phyloP scores from a whole-genome alignment of 768 basidiomycete genomes.

The Kwoniella dejecticola region DNA sequence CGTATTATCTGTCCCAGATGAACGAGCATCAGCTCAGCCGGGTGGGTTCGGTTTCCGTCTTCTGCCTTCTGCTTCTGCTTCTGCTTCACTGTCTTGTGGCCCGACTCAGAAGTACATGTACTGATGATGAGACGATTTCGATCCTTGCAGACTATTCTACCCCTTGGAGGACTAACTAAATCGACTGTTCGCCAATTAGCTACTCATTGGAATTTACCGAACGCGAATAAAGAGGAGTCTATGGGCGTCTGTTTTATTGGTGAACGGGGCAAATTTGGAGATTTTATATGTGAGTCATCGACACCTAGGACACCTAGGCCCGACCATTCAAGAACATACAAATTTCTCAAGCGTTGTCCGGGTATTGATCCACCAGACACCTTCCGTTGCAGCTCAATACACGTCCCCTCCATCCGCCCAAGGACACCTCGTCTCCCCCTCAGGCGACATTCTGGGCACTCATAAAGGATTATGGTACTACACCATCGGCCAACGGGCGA shows the following conservation, averaged over 20 bases:
- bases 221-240: slow-evolving; percentile 76
- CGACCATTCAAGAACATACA: no score
- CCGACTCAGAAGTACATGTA: no score
- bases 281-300: slow-evolving; percentile 68
- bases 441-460: slow-evolving; percentile 62
- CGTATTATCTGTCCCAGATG: slow-evolving; percentile 83
- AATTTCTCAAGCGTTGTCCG: no score
- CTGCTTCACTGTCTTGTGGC: no score
- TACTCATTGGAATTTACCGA: slow-evolving; percentile 64
- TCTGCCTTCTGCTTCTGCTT: no score
- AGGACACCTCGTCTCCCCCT: slow-evolving; percentile 69
- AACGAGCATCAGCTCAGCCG: slow-evolving; percentile 66
- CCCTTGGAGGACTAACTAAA: slow-evolving; percentile 70
- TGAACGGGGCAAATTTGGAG: slow-evolving; percentile 68
- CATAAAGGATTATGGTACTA: slow-evolving; percentile 81
- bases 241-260: slow-evolving; percentile 97
- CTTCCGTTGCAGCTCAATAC: slow-evolving; percentile 89
- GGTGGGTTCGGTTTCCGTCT: slow-evolving; percentile 46
- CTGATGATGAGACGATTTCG: slow-evolving; percentile 3
- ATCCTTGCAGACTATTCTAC: slow-evolving; percentile 65
- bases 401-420: slow-evolving; percentile 62
- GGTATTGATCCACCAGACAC: no score
- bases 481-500: slow-evolving; percentile 80
- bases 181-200: slow-evolving; percentile 74
- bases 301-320: no score